phyloP scores from a whole-genome alignment of 257 asterid genomes.

The Salvia splendens region DNA sequence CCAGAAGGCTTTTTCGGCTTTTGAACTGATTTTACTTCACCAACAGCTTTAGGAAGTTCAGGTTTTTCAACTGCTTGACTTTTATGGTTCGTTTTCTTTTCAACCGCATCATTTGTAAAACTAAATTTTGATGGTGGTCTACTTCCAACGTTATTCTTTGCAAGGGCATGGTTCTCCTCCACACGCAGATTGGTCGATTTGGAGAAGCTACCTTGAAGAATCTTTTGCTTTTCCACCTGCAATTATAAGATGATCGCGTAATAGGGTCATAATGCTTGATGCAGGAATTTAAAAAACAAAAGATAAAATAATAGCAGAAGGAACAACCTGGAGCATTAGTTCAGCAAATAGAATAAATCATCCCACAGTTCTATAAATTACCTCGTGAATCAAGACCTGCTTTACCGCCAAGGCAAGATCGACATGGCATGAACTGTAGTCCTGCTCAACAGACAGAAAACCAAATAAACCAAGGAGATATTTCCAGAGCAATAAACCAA shows the following conservation, averaged over 20 bases:
- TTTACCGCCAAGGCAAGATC: constrained; percentile 74
- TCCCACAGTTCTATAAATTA: constrained; percentile 33
- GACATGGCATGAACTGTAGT: constrained; percentile 54
- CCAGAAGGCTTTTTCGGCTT: constrained; percentile 55
- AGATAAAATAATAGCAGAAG: background rate
- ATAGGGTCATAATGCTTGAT: background rate
- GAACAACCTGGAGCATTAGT: constrained; percentile 3
- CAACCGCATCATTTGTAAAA: constrained; percentile 37
- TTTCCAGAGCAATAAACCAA: constrained; percentile 26
- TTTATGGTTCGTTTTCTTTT: constrained; percentile 37
- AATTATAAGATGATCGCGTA: constrained; percentile 2
- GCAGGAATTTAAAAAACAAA: background rate
- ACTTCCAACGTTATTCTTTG: constrained; percentile 40
- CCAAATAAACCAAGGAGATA: constrained; percentile 22
- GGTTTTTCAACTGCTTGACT: constrained; percentile 38
- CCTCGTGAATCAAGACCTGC: constrained; percentile 93
- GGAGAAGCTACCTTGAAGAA: constrained; percentile 57
- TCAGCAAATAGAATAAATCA: constrained; percentile 19
- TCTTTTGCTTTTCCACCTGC: constrained; percentile 90
- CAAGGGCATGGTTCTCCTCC: constrained; percentile 43
- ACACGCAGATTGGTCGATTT: constrained; percentile 38
- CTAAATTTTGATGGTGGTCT: constrained; percentile 40
- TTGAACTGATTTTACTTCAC: constrained; percentile 42
- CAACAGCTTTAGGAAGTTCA: constrained; percentile 37
- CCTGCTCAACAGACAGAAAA: constrained; percentile 55